Conservation (phyloP, 78 protist genomes). For the Acrasis kona region DNA sequence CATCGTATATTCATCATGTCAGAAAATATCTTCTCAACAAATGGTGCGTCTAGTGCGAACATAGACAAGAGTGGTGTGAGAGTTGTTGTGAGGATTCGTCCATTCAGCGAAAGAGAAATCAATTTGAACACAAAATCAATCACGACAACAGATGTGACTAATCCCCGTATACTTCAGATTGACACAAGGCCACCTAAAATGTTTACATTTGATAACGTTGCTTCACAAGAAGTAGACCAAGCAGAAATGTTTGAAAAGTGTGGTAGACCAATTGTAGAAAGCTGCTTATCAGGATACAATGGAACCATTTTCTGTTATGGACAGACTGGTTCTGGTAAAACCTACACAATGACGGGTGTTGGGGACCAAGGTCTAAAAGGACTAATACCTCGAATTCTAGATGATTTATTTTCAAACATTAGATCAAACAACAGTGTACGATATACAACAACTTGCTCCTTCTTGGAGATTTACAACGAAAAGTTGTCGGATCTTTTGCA, state of each 20-base stretch:
- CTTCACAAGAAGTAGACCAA: background rate
- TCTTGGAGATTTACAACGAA: constrained; percentile 66
- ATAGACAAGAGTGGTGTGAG: background rate
- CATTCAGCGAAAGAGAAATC: background rate
- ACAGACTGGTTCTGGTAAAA: constrained; percentile 43
- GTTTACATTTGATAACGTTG: background rate
- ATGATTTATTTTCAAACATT: background rate
- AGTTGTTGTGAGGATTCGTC: background rate
- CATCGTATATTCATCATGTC: too few species aligned
- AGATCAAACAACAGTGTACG: background rate
- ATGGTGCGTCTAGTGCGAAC: too few species aligned
- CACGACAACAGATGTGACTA: background rate
- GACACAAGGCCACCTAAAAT: background rate
- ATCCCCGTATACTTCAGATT: background rate
- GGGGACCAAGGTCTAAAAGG: background rate
- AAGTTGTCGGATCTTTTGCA: constrained; percentile 33
- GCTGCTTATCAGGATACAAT: constrained; percentile 27
- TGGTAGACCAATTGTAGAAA: background rate
- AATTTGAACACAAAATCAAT: background rate
- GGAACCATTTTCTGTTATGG: constrained; percentile 50
- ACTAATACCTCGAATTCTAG: background rate
- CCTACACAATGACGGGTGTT: constrained; percentile 13
- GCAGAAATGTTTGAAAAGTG: background rate
- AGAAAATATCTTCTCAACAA: too few species aligned
- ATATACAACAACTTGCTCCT: constrained; percentile 3